phyloP scores from a whole-genome alignment of 2,329 filamentous ascomycete genomes.

The Penicillium hordei region DNA sequence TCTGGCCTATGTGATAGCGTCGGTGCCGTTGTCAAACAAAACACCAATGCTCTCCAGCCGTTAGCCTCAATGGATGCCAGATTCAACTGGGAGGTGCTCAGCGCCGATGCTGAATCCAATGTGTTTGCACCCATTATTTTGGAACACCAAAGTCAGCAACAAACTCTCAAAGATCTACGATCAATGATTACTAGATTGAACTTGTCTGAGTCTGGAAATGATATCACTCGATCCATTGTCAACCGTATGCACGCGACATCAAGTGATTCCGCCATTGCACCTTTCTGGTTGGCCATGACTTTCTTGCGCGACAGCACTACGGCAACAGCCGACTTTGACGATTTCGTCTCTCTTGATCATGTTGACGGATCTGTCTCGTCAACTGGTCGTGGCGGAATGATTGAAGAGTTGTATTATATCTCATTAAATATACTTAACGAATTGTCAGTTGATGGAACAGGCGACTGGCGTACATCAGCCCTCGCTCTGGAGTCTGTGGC shows the following conservation, averaged over 20 bases:
- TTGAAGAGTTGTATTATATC: constrained; percentile 47
- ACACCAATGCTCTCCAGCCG: constrained; percentile 31
- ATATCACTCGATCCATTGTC: constrained; percentile 65
- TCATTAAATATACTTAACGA: constrained; percentile 44
- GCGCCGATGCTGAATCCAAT: constrained; percentile 22
- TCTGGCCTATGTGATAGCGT: constrained; percentile 74
- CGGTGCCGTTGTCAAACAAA: constrained; percentile 46
- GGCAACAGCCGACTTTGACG: constrained; percentile 58
- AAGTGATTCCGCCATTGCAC: constrained; percentile 62
- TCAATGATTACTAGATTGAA: constrained; percentile 59
- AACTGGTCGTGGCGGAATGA: constrained; percentile 35
- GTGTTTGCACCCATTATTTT: constrained; percentile 64
- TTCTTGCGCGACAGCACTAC: constrained; percentile 60
- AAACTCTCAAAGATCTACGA: constrained; percentile 63
- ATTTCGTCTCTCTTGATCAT: constrained; percentile 61
- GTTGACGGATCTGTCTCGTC: constrained; percentile 30
- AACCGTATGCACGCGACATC: constrained; percentile 60
- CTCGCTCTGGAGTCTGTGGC: constrained; percentile 79
- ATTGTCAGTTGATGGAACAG: constrained; percentile 36
- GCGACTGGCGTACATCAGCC: constrained; percentile 72
- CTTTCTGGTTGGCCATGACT: constrained; percentile 78
- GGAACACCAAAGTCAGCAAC: constrained; percentile 63
- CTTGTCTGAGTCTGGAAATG: constrained; percentile 43
- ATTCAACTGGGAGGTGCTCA: constrained; percentile 32
- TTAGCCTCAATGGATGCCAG: constrained; percentile 21